Percentiles rank a stretch among this genome's conserved stretches.
Conservation (phyloP, 768 basidiomycete species). For the Tulasnella sp. region DNA sequence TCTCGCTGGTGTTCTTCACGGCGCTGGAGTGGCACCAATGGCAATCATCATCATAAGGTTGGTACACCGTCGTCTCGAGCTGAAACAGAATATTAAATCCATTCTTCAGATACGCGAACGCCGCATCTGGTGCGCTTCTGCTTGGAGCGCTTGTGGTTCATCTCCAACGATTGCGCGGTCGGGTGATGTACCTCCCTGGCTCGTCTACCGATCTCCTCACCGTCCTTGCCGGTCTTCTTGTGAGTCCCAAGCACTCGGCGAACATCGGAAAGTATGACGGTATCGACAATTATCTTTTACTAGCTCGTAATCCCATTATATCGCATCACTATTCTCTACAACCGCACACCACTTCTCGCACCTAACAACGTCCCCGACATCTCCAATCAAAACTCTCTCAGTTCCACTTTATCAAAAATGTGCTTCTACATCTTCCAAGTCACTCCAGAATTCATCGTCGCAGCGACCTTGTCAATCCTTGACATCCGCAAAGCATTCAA, state of each 20-base stretch:
- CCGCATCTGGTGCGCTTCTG: neutral
- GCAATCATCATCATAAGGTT: neutral
- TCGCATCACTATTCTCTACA: slow-evolving; percentile 6
- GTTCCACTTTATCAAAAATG: neutral
- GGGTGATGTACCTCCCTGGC: neutral
- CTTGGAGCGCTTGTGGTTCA: neutral
- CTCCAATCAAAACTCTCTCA: neutral
- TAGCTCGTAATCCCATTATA: slow-evolving; percentile 10
- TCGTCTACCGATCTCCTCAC: neutral
- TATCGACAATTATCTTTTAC: neutral
- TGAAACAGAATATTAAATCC: neutral
- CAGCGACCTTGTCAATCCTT: neutral
- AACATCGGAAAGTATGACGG: neutral
- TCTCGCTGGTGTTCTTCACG: slow-evolving; percentile 15
- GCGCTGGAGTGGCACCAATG: neutral
- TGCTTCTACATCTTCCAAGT: slow-evolving; percentile 29
- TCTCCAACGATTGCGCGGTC: neutral
- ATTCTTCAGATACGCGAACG: slow-evolving; percentile 8
- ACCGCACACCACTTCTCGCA: neutral
- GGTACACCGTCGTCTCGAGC: neutral
- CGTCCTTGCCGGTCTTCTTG: slow-evolving; percentile 14
- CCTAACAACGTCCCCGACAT: neutral
- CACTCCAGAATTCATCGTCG: slow-evolving; percentile 13
- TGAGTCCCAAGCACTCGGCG: neutral
- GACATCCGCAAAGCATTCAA: slow-evolving; percentile 22